These are phyloP conservation scores for Raphanus hybrid DNA, from an alignment of 441 rosid genomes.

Conservation along the genomic window DNA sequence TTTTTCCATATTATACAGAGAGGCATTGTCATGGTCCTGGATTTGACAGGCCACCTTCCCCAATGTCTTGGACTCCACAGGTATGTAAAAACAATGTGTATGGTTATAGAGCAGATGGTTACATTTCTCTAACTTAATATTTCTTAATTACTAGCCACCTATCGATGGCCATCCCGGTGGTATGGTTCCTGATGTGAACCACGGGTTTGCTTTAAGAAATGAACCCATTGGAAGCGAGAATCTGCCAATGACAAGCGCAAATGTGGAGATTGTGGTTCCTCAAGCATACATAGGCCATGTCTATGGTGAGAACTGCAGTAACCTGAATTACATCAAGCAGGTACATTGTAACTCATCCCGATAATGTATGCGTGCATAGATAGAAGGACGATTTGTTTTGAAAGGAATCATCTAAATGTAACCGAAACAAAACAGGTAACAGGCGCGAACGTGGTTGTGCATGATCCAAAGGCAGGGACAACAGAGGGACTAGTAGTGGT, in stretches of 20 bases:
- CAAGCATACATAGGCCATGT: constrained; percentile 60
- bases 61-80: constrained; percentile 75
- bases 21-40: constrained; percentile 68
- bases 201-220: constrained; percentile 56
- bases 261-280: constrained; percentile 68
- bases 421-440: not conserved
- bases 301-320: constrained; percentile 61
- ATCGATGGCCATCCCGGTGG: constrained; percentile 52
- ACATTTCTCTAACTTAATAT: not conserved
- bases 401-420: not conserved
- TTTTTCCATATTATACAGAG: too few relatives aligned
- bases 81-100: constrained; percentile 43
- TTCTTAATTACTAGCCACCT: constrained; percentile 35
- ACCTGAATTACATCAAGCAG: constrained; percentile 64
- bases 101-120: not conserved
- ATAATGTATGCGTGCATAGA: not conserved
- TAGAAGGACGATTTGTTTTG: not conserved
- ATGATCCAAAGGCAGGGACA: constrained; percentile 68
- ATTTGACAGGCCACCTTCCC: constrained; percentile 68
- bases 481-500: constrained; percentile 62
- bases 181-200: constrained; percentile 53
- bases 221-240: constrained; percentile 59
- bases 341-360: constrained; percentile 31
- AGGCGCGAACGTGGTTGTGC: constrained; percentile 50
- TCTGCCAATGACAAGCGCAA: constrained; percentile 48